A percentile compares a stretch with the other conserved stretches of the same genome.
phyloP scores from a whole-genome alignment of 2,329 filamentous ascomycete species.

The Purpureocillium lavendulum region DNA sequence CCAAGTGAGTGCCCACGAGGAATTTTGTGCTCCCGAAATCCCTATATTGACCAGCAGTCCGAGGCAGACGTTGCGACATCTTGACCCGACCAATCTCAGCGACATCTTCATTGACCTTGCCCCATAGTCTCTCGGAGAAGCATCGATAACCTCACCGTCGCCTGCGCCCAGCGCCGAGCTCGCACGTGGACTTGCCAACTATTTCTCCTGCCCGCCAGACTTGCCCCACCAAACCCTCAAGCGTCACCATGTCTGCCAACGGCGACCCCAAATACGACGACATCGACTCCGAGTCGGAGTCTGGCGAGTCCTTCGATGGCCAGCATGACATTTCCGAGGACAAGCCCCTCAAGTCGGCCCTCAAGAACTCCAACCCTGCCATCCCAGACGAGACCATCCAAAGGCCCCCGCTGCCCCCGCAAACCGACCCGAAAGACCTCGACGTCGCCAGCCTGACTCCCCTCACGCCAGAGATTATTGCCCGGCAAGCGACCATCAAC shows the following conservation, averaged over 20 bases:
- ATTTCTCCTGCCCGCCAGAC: neutral
- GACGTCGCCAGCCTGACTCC: constrained; percentile 75
- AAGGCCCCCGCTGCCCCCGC: constrained; percentile 59
- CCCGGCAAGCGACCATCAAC: constrained; percentile 96
- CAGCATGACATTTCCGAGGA: constrained; percentile 50
- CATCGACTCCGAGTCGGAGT: constrained; percentile 63
- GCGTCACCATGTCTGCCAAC: constrained; percentile 43
- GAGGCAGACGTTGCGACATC: constrained; percentile 3
- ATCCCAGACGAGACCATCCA: constrained; percentile 48
- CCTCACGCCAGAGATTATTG: constrained; percentile 92
- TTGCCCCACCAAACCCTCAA: constrained; percentile 18
- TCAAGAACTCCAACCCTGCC: constrained; percentile 63
- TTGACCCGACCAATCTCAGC: neutral
- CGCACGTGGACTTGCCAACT: neutral
- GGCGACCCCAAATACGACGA: constrained; percentile 60
- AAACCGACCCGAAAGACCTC: constrained; percentile 86
- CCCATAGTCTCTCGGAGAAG: no score
- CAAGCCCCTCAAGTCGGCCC: constrained; percentile 70
- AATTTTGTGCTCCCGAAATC: constrained; percentile 32
- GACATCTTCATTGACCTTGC: neutral
- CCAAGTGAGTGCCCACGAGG: constrained; percentile 29
- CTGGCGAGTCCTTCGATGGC: constrained; percentile 55
- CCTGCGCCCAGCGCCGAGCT: neutral
- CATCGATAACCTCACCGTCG: neutral
- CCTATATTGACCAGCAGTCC: constrained; percentile 5